These are phyloP conservation scores for Gossypium aridum DNA, from an alignment of 441 rosid species.

Conservation along the genomic window DNA sequence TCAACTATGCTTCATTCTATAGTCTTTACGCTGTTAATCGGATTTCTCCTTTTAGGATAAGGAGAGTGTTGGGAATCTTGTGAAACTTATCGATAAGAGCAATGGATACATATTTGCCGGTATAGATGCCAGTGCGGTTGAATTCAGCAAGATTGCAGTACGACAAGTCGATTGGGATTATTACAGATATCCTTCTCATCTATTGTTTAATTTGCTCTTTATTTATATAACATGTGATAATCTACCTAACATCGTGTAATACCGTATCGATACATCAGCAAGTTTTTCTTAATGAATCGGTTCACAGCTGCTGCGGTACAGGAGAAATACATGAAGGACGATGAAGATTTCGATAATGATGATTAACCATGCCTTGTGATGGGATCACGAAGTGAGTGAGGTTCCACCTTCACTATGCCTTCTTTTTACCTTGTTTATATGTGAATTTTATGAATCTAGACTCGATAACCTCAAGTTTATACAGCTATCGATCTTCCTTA, in stretches of 20 bases:
- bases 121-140: constrained; percentile 77
- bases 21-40: neutral
- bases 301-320: constrained; percentile 79
- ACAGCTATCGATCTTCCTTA: neutral
- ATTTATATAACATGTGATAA: neutral
- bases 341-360: constrained; percentile 24
- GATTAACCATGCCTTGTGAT: constrained; percentile 5
- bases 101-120: constrained; percentile 83
- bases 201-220: neutral
- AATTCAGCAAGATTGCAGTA: constrained; percentile 89
- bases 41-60: constrained; percentile 51
- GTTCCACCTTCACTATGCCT: neutral
- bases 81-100: constrained; percentile 77
- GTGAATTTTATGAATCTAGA: neutral
- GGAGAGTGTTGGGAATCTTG: constrained; percentile 75
- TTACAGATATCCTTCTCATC: constrained; percentile 71
- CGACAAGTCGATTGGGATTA: constrained; percentile 84
- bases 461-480: neutral
- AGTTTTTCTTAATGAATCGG: constrained; percentile 47
- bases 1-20: neutral
- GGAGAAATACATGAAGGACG: constrained; percentile 81
- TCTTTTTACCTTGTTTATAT: neutral
- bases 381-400: neutral
- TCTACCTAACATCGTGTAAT: neutral
- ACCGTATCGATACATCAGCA: neutral